These are phyloP conservation scores for Saccharomycopsis lassenensis DNA, from an alignment of 805 yeast genomes.

Conservation along the genomic window DNA sequence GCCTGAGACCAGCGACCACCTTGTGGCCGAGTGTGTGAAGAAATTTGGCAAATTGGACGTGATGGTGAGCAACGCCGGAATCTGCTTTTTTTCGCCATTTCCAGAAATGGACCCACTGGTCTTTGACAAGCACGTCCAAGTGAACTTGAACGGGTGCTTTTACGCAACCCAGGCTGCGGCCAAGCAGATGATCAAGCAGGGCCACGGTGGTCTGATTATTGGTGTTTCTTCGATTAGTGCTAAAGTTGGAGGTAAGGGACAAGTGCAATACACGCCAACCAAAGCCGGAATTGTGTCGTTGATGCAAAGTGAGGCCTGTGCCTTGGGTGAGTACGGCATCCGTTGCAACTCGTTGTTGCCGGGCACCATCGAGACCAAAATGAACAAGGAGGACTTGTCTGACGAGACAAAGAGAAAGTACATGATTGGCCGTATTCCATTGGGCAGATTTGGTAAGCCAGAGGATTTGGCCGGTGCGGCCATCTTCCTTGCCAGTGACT, in stretches of 20 bases:
- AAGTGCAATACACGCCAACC: constrained; percentile 38
- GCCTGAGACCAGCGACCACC: constrained; percentile 27
- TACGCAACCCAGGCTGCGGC: constrained; percentile 39
- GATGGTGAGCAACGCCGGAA: constrained; percentile 37
- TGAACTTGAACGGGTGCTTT: constrained; percentile 35
- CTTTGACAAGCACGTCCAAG: constrained; percentile 26
- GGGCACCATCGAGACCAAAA: constrained; percentile 32
- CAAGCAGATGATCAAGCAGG: constrained; percentile 33
- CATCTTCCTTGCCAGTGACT: constrained; percentile 30
- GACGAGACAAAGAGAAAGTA: constrained; percentile 26
- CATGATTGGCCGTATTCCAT: constrained; percentile 32
- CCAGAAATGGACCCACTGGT: constrained; percentile 30
- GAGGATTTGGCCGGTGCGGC: constrained; percentile 34
- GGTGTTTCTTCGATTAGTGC: constrained; percentile 34
- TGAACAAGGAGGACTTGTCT: constrained; percentile 33
- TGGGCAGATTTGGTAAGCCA: constrained; percentile 30
- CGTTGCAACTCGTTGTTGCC: constrained; percentile 37
- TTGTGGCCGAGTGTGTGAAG: constrained; percentile 26
- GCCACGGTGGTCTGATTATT: constrained; percentile 37
- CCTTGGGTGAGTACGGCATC: constrained; percentile 33
- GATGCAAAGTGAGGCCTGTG: constrained; percentile 35
- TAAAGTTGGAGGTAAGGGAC: constrained; percentile 35
- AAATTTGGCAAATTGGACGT: constrained; percentile 31
- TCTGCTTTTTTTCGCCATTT: constrained; percentile 32
- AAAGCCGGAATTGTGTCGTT: constrained; percentile 36